These are phyloP conservation scores for Yamadazyma olivae DNA, from an alignment of 805 yeast species.

Conservation along the genomic window DNA sequence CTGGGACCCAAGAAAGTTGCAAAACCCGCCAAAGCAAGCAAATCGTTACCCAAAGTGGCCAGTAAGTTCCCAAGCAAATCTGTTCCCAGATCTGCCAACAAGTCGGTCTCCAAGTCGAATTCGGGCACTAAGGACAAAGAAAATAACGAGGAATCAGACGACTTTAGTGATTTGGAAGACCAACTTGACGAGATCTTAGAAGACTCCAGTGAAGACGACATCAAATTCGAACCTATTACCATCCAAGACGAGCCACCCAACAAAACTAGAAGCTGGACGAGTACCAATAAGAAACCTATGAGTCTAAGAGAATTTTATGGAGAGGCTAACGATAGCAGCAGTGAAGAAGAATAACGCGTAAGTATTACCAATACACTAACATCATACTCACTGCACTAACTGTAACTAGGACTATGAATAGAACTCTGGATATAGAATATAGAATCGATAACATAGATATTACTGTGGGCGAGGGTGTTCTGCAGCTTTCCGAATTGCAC, in stretches of 20 bases:
- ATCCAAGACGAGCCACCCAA: slow-evolving; percentile 3
- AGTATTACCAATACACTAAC: not conserved
- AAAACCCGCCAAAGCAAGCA: not conserved
- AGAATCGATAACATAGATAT: slow-evolving; percentile 2
- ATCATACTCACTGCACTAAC: too few species aligned
- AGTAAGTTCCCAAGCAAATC: not conserved
- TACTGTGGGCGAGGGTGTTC: not conserved
- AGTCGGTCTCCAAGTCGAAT: slow-evolving; percentile 1
- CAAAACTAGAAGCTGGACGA: slow-evolving; percentile 1
- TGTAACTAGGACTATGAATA: not conserved
- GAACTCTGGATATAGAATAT: not conserved
- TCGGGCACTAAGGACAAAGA: not conserved
- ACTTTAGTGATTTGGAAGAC: slow-evolving; percentile 41
- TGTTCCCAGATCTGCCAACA: not conserved
- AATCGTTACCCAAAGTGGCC: not conserved
- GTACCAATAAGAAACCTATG: slow-evolving; percentile 28
- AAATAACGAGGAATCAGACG: slow-evolving; percentile 32
- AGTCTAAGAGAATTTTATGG: slow-evolving; percentile 38
- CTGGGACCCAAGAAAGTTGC: not conserved
- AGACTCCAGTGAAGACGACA: slow-evolving; percentile 15
- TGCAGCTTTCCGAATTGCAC: not conserved
- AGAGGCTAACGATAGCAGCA: slow-evolving; percentile 22
- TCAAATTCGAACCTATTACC: slow-evolving; percentile 10
- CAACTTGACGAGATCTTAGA: slow-evolving; percentile 41
- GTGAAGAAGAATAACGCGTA: slow-evolving; percentile 25